Conservation (phyloP, 768 basidiomycete species). For the Leccinum aurantiacum region DNA sequence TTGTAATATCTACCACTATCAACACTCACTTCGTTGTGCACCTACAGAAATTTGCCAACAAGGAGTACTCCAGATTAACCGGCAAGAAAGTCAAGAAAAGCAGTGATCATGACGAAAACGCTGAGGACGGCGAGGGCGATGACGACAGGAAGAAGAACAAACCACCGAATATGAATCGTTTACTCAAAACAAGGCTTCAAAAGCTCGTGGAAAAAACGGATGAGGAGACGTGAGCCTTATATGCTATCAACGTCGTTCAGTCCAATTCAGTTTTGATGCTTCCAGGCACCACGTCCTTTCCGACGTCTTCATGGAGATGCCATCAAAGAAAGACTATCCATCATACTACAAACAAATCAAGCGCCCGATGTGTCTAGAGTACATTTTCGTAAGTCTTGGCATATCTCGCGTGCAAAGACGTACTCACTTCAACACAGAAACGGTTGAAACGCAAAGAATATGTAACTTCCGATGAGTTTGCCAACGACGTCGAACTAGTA, state of each 20-base stretch:
- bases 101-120: slow-evolving; percentile 38
- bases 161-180: slow-evolving; percentile 58
- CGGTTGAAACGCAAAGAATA: slow-evolving; percentile 82
- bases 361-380: slow-evolving; percentile 74
- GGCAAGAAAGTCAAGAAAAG: slow-evolving; percentile 42
- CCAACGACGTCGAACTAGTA: slow-evolving; percentile 84
- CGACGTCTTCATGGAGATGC: slow-evolving; percentile 81
- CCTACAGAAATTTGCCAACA: slow-evolving; percentile 46
- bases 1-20: neutral
- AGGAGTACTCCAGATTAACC: slow-evolving; percentile 46
- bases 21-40: neutral
- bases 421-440: slow-evolving; percentile 50
- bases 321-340: slow-evolving; percentile 76
- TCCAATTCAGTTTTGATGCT: neutral
- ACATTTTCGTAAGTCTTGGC: slow-evolving; percentile 62
- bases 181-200: slow-evolving; percentile 67
- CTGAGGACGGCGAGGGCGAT: slow-evolving; percentile 45
- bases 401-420: neutral
- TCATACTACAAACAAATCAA: slow-evolving; percentile 79
- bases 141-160: slow-evolving; percentile 52
- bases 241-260: slow-evolving; percentile 1
- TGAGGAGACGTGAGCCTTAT: slow-evolving; percentile 50
- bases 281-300: slow-evolving; percentile 66
- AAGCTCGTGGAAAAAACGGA: slow-evolving; percentile 75
- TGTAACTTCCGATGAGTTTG: slow-evolving; percentile 62